Conservation (phyloP, 2,329 filamentous ascomycete genomes). For the Fusarium keratoplasticum region DNA sequence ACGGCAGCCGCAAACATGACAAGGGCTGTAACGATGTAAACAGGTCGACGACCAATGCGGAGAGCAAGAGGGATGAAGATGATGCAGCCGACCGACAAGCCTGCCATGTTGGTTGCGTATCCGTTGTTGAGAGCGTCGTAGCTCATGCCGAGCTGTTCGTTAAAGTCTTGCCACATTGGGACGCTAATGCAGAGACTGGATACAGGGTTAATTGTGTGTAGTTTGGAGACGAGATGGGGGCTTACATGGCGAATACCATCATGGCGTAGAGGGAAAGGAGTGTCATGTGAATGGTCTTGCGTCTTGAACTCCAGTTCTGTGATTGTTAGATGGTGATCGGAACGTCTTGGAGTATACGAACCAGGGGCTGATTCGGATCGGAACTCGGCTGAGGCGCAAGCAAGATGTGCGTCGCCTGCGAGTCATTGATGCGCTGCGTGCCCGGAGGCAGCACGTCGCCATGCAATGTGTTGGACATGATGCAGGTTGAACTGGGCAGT, state of each 20-base stretch:
- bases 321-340: too few relatives aligned
- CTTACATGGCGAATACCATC: slow-evolving; percentile 37
- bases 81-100: slow-evolving; percentile 47
- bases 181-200: slow-evolving; percentile 30
- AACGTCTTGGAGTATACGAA: neutral
- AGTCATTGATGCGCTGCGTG: slow-evolving; percentile 30
- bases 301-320: slow-evolving; percentile 31
- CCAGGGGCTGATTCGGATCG: slow-evolving; percentile 34
- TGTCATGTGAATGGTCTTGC: slow-evolving; percentile 25
- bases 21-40: slow-evolving; percentile 43
- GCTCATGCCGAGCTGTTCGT: slow-evolving; percentile 32
- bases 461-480: neutral
- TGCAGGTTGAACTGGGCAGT: neutral
- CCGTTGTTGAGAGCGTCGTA: slow-evolving; percentile 40
- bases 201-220: neutral
- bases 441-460: slow-evolving; percentile 21
- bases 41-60: slow-evolving; percentile 46
- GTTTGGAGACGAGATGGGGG: neutral
- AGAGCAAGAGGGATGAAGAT: slow-evolving; percentile 49
- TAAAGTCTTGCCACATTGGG: slow-evolving; percentile 33
- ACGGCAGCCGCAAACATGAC: slow-evolving; percentile 35
- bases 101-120: slow-evolving; percentile 44
- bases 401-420: slow-evolving; percentile 19
- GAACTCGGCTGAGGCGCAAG: slow-evolving; percentile 33
- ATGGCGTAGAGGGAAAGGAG: slow-evolving; percentile 29